These are phyloP conservation scores for Citrus reticulata DNA, from an alignment of 345 rosid genomes.

Conservation along the genomic window DNA sequence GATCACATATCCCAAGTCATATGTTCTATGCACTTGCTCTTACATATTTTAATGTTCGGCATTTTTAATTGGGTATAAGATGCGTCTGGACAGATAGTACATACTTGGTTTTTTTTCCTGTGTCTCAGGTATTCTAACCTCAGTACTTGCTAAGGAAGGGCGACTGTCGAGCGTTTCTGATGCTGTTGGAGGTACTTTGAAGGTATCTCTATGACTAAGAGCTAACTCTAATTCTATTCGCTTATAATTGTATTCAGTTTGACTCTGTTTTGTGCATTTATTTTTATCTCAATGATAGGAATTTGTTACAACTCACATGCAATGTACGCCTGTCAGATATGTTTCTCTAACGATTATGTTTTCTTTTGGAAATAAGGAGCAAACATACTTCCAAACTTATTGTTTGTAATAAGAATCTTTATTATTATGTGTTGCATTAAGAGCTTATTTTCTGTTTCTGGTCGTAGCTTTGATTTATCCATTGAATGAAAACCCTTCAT, in stretches of 20 bases:
- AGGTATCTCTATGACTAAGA: constrained; percentile 41
- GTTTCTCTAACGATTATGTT: not conserved
- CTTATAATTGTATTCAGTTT: not conserved
- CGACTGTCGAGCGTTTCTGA: constrained; percentile 43
- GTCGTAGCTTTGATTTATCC: not conserved
- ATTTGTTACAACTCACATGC: not conserved
- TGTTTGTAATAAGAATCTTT: not conserved
- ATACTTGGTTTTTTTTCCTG: constrained; percentile 9
- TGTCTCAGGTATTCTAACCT: constrained; percentile 71
- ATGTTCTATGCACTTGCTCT: not conserved
- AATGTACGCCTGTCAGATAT: not conserved
- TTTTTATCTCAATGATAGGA: not conserved
- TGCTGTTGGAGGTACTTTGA: constrained; percentile 64
- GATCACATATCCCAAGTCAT: not conserved
- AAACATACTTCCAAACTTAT: not conserved
- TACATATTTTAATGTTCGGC: not conserved
- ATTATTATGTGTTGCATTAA: not conserved
- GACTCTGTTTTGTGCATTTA: not conserved
- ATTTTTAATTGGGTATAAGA: not conserved
- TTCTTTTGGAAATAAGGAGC: not conserved
- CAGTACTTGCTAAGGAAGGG: constrained; percentile 78
- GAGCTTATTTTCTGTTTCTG: not conserved
- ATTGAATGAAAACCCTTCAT: not conserved
- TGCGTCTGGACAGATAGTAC: not conserved
- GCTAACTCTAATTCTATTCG: not conserved